Evolutionary conservation across 805 yeast genomes (phyloP), one percentile per base, ranked within the genome.

Genomic region (Wickerhamomyces hampshirensis): DNA sequence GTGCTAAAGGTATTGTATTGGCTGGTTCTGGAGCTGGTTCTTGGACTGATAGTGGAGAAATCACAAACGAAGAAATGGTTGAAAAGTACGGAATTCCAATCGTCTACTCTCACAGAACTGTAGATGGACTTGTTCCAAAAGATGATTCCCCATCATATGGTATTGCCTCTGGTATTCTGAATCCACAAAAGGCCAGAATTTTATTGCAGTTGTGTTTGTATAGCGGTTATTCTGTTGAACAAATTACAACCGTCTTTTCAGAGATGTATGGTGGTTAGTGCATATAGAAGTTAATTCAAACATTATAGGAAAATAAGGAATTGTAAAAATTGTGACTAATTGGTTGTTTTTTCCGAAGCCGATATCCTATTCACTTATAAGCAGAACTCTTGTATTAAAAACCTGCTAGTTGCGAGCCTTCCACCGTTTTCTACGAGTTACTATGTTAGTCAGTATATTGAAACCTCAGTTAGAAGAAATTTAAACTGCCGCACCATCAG

Each of bases 21-120:
- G 86, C 85, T 0, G 77, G 84, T 5, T 68, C 77, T 73, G 86
- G 86, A 18, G 84, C 85, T 2, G 85, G 86, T 1, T 73, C 82
- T 4, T 47, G 53, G 52, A 48, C 53, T 6, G 23, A 23, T 24
- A 54, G 77, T 56, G 68, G 77, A 17, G 67, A 64, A 7, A 51
- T 47, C 5, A 71, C 76, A 7, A 73, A 71, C 47, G 55, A 61
- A 29, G 58, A 59, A 24, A 56, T 64, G 13, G 62, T 60, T 16
- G 49, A 54, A 13, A 40, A 56, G 28, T 49, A 63, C 34, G 46
- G 58, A 5, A 60, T 75, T 13, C 84, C 85, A 4, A 63, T 78
- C 4, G 63, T 80, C 1, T 77, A 73, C 47, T 75, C 83, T 13
- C 77, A 77, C 50, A 66, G 86, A 50, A 67, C 84, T 11, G 71